Evolutionary conservation across 225 moss, liverwort and hornwort genomes (phyloP), one percentile per base, ranked within the genome.

Genomic region (Climacium dendroides): DNA sequence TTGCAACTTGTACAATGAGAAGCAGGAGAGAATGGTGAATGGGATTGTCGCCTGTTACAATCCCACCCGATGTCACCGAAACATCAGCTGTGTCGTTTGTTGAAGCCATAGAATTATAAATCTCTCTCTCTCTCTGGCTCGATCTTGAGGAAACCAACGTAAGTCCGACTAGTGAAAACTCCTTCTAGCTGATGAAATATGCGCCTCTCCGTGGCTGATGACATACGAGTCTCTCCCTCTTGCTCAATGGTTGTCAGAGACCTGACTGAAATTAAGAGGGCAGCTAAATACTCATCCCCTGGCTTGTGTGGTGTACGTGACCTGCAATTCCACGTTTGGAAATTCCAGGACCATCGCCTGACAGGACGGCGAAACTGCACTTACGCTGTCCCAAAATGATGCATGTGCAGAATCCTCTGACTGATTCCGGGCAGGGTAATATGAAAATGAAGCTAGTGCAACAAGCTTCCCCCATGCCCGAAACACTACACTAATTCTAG

Each of bases 21-120:
- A 97, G 93, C 84, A 93, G 86, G 32, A 97, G 92, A 19, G 96
- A 50, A 88, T 96, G 96, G 80, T 95, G 90, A 71, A 94, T 83
- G 50, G 97, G 97, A 60, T 96, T 89, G 90, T 97, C 97, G 69
- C 94, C 94, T 72, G 92, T 74, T 57, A 94, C 88, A n/a, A 95
- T 19, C 75, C 95, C 95, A 72, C 90, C 92, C 18, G 96, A 97
- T 43, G 95, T 95, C 35, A 94, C 95, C 41, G 93, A 88, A 86
- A 71, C 86, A 87, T 43, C 81, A 26, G 39, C 50, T 39, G 79
- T 73, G 57, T 50, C 34, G 22, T 76, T 64, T 58, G 88, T 64
- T 58, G 88, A 87, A 53, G 79, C 89, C 91, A 93, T 81, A 19
- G 39, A 28, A 59, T 50, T 71, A 15, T 6, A 64, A 66, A 54